Evolutionary conservation across 2,329 filamentous ascomycete species (phyloP), one percentile per base, ranked within the genome.

Genomic region (Myrmaecium sp.): DNA sequence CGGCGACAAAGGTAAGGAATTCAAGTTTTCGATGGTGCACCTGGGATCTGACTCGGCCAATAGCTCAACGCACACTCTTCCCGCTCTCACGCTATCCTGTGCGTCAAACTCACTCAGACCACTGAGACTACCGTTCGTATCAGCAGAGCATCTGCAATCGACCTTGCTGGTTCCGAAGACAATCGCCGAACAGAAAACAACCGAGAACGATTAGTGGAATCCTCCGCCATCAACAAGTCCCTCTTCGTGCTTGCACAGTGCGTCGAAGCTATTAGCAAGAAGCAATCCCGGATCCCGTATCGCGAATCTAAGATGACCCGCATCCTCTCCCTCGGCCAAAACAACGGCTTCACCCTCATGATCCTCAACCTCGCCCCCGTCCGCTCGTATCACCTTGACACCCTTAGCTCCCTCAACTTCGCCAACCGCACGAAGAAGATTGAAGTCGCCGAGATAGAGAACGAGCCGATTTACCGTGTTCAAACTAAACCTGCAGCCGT

Each of bases 231-330:
- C 60, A 95, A 95, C 64, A 95, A 94, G 58, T 91, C 81, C 36
- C 62, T 95, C 5, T 95, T 95, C 43, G 84, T 94, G 11, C 58
- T 95, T 25, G 86, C 82, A 22, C 83, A 93, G 49, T 95, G 86
- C 42, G 86, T 95, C 28, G 86, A 95, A 47, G 86, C 86, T 30
- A 95, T 95, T 46, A 79, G 77, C 43, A 71, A 69, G 46, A 74
- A 74, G 42, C 67, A 73, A 33, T 50, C 54, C 40, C 70, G 86
- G 17, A 86, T 95, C 42, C 86, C 89, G 0, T 95, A 92, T 49
- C 68, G 86, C 30, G 86, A 94, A 48, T 89, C 79, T 28, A 94
- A 95, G 60, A 94, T 95, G 86, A 95, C 89, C 1, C 69, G 86
- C 24, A 94, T 95, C 29, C 55, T 95, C 14, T 86, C 79, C 0